Evolutionary conservation across 345 rosid species (phyloP), one percentile per base, ranked within the genome.

Genomic region (Hibiscus mutabilis): DNA sequence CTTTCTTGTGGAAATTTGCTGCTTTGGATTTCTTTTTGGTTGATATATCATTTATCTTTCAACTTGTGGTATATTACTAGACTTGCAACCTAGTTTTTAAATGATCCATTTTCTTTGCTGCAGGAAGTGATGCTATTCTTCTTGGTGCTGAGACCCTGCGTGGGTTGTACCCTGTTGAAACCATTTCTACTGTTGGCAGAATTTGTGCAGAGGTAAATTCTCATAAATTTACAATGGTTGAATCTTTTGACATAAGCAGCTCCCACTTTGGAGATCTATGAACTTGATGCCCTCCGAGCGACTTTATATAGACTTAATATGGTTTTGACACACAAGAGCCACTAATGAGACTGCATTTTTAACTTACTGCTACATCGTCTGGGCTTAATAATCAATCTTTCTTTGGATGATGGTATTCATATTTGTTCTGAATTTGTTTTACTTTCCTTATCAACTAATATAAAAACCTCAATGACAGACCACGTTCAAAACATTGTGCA

Each of bases 101-200:
- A 13, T 33, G 16, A 3, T 5, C 6, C 5, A 11, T 72, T 31
- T 66, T 63, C n/a, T 46, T 79, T 46, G 52, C 7, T 49, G 66
- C 86, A 93, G 98, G 98, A 82, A 84, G 95, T 79, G 98, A 94
- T 87, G 95, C 98, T 47, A 94, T 94, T 84, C 96, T 94, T 77
- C 97, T 93, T 78, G 98, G 98, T 80, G 98, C 97, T 75, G 97
- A 93, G 82, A 93, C 96, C 74, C 86, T 94, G 57, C 95, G 95
- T 58, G 97, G 98, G 72, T 72, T 94, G 52, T 94, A 94, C 75
- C 97, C 98, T 52, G 82, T 94, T 44, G 97, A 94, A 75, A 90
- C 97, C 15, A 91, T 91, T 74, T 88, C 97, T 40, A 91, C 71
- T 29, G 94, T 93, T 69, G 96, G 97, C 73, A 89, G 79, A 85